Evolutionary conservation across 805 yeast genomes (phyloP).

Genomic region (Kuraishia floccosa): DNA sequence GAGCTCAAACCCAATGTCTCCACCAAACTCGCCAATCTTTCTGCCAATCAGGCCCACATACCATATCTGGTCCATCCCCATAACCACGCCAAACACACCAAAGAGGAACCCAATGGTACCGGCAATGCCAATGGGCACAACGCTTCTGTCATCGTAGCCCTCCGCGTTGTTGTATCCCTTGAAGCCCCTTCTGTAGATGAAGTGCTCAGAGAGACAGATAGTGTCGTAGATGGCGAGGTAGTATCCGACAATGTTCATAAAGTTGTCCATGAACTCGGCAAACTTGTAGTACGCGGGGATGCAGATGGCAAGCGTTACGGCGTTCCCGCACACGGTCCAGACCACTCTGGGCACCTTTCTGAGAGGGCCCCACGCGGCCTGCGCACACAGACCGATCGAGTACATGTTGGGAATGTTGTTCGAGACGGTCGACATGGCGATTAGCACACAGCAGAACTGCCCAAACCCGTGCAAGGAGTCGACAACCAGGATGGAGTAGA

Average conservation of each 20-base stretch:
- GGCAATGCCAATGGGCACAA: constrained; percentile 68
- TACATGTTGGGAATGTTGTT: constrained; percentile 93
- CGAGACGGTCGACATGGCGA: constrained; percentile 80
- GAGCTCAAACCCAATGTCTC: constrained; percentile 81
- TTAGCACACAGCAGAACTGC: constrained; percentile 74
- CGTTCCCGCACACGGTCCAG: constrained; percentile 75
- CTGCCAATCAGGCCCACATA: constrained; percentile 61
- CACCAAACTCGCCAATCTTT: constrained; percentile 57
- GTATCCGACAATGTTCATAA: constrained; percentile 88
- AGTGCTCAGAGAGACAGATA: constrained; percentile 72
- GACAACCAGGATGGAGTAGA: constrained; percentile 65
- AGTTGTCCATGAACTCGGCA: constrained; percentile 62
- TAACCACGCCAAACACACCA: constrained; percentile 76
- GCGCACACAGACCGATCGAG: constrained; percentile 80
- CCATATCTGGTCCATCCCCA: constrained; percentile 87
- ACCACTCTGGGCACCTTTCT: constrained; percentile 67
- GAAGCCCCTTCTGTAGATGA: constrained; percentile 59
- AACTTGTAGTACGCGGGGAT: constrained; percentile 81
- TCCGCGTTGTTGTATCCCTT: constrained; percentile 40
- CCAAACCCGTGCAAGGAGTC: constrained; percentile 84
- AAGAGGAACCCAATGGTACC: constrained; percentile 69
- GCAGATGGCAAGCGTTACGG: constrained; percentile 70
- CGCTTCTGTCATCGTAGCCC: constrained; percentile 43
- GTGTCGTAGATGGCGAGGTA: constrained; percentile 80
- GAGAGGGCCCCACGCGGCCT: constrained; percentile 70